A percentile compares a stretch with the other conserved stretches of the same genome.
Conservation (phyloP, 257 asterid species). For the Solanum chilense region DNA sequence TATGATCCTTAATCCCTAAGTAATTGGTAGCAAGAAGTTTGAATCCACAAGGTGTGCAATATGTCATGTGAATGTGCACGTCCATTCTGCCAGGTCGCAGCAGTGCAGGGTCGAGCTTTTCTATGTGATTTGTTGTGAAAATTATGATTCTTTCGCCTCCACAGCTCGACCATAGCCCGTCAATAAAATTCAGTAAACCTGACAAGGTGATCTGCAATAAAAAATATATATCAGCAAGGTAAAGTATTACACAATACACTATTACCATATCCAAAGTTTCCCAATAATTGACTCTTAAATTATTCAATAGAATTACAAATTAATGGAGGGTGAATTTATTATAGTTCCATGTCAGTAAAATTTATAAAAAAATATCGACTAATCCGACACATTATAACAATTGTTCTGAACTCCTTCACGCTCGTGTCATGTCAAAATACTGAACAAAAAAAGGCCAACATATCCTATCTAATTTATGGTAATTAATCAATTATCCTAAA, state of each 20-base stretch:
- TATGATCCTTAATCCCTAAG: not conserved
- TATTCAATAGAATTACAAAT: not conserved
- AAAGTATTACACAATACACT: not conserved
- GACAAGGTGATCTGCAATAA: not conserved
- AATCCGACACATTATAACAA: not conserved
- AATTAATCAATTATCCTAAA: not conserved
- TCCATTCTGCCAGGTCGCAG: slow-evolving; percentile 28
- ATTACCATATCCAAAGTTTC: not conserved
- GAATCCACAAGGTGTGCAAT: not conserved
- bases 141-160: not conserved
- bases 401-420: not conserved
- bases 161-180: not conserved
- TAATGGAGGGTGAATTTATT: not conserved
- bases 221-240: not conserved
- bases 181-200: slow-evolving; percentile 11
- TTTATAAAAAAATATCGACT: not conserved
- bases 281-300: not conserved
- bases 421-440: not conserved
- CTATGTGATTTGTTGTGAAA: slow-evolving; percentile 15
- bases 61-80: not conserved
- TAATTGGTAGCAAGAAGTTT: not conserved
- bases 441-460: not conserved
- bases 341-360: not conserved
- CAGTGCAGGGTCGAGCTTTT: slow-evolving; percentile 19
- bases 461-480: not conserved